These are phyloP conservation scores for Diversispora eburnea DNA, from an alignment of 192 early-diverging fungal species.

Conservation along the genomic window DNA sequence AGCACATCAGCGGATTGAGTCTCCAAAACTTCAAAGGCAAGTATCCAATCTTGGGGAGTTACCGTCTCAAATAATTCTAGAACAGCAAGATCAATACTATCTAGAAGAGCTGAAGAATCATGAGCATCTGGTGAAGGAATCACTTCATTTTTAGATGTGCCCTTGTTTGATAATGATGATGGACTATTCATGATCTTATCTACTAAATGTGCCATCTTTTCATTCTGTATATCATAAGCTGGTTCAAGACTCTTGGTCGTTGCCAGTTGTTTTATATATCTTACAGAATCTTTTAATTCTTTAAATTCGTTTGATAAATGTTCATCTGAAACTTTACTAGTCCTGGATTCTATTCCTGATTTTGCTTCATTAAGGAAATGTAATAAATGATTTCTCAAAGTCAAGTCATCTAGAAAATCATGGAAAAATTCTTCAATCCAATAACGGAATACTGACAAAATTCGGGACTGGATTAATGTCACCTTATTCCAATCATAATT, in stretches of 20 bases:
- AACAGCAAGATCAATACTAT: conserved; percentile 30
- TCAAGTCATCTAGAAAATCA: conserved; percentile 62
- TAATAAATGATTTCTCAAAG: conserved; percentile 47
- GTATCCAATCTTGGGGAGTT: conserved; percentile 48
- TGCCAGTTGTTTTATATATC: background rate
- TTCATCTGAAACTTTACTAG: background rate
- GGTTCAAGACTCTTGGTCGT: conserved; percentile 6
- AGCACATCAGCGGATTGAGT: conserved; percentile 45
- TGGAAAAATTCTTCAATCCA: conserved; percentile 58
- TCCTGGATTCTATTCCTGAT: background rate
- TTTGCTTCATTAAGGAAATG: conserved; percentile 34
- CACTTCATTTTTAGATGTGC: background rate
- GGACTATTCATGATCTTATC: conserved; percentile 1
- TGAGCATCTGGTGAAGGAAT: background rate
- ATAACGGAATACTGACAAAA: conserved; percentile 57
- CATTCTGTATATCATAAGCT: background rate
- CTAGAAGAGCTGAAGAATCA: background rate
- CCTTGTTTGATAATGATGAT: background rate
- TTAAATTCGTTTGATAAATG: background rate
- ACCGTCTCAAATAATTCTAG: conserved; percentile 35
- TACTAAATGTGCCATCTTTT: background rate
- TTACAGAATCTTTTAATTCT: background rate
- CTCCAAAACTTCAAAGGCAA: conserved; percentile 45
- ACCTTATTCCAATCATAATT: conserved; percentile 37
- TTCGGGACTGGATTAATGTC: conserved; percentile 36